Evolutionary conservation across 805 yeast species (phyloP), one percentile per base, ranked within the genome.

Genomic region (Candida awuae): DNA sequence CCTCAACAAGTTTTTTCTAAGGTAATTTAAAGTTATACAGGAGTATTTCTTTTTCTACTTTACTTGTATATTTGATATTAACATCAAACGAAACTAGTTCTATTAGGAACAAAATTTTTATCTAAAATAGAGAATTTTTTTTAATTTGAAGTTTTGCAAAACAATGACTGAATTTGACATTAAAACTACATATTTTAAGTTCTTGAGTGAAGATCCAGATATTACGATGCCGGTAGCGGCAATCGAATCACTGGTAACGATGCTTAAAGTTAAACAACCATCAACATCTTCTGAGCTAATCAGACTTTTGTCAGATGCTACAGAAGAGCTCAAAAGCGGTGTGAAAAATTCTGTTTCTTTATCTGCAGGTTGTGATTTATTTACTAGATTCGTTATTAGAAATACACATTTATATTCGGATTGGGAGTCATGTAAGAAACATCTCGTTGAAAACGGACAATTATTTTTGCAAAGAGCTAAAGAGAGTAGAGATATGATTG

Each of bases 201-300:
- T 85, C 58, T 68, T 92, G 46, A 76, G 74, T 49, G 95, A 87
- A 36, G 97, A 92, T 62, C 71, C 84, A n/a, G 97, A 92, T 41
- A 84, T 92, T 78, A 88, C 98, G 6, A 92, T 88, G 97, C 99
- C 99, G 1, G 85, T 92, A 25, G 99, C 98, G 31, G 98, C 98
- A 26, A 92, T 92, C 54, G 97, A 92, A 65, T 77, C 95, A 10
- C 67, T 92, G 32, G 95, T 92, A 20, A 83, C 92, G 8, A 72
- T 92, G 62, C 63, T 90, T 21, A 72, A 80, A 47, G 76, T 80
- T 35, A 80, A 86, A 50, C 87, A 86, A 57, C 97, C 98, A 7
- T 72, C 86, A 8, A 92, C 99, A 0, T 86, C 95, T 2, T 84
- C 96, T 2, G 98, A 92, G 58, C 72, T 92, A 55, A 88, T 88